Conservation (phyloP, 352 stramenopile species). For the Blastocystis sp. region DNA sequence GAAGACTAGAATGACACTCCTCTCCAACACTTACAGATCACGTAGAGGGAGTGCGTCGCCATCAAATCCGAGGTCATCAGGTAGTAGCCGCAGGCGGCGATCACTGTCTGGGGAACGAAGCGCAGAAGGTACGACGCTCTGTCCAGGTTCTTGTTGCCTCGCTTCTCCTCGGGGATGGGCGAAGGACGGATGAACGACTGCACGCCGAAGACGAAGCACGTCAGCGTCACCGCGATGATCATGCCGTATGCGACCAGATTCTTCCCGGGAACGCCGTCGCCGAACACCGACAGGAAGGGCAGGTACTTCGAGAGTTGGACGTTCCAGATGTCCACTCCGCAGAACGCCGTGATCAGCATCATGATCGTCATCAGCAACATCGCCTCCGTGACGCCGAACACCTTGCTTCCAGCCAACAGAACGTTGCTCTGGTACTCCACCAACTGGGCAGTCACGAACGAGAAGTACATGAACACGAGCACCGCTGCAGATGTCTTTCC, state of each 20-base stretch:
- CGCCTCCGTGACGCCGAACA: conserved; percentile 40
- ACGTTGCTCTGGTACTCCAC: conserved; percentile 39
- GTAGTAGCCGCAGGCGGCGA: neutral
- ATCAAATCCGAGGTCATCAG: neutral
- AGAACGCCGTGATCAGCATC: neutral
- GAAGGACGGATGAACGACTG: neutral
- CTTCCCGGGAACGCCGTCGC: neutral
- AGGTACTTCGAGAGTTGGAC: neutral
- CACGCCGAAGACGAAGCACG: neutral
- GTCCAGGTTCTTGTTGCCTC: conserved; percentile 54
- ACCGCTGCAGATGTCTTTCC: neutral
- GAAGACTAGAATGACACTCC: conserved; percentile 5
- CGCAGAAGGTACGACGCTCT: neutral
- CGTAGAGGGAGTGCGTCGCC: neutral
- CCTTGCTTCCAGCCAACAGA: neutral
- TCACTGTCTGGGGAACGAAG: neutral
- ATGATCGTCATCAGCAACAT: neutral
- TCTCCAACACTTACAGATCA: neutral
- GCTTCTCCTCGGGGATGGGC: conserved; percentile 16
- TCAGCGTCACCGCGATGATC: neutral
- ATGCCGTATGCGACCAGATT: neutral
- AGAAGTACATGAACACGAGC: neutral
- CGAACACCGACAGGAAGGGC: neutral
- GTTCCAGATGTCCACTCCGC: neutral
- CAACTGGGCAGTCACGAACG: conserved; percentile 17